Base-by-base conservation (phyloP, 192 early-diverging fungal species). In the Backusella morwellensis region DNA sequence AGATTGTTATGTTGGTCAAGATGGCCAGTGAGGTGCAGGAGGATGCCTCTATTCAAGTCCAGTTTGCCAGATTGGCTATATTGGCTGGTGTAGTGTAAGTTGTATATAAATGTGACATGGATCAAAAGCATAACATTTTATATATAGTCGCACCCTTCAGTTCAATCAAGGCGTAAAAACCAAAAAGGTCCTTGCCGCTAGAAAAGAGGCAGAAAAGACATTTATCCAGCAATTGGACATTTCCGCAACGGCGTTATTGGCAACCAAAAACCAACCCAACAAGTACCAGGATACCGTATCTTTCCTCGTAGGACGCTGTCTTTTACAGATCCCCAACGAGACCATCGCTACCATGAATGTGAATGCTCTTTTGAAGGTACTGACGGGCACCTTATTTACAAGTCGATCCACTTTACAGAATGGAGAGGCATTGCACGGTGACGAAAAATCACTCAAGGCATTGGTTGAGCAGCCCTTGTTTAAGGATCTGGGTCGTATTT, bases 401-500 rank as follows among this genome's bases (percentile, higher is more conserved):
- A 80, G 59, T 66, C 34, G 32, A 32, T 71, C 66, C 40, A 72
- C 76, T n/a, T 80, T 79, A 56, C 47, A 71, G 26, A 73, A 77
- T 26, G 78, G 73, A 15, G 42, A 68, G 2, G 52, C 75, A 17
- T 21, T 79, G 15, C 70, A 74, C 41, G 17, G 14, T 32, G 42
- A 47, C 14, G 14, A 21, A 6, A 23, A 21, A 1, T 29, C 29
- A 15, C 21, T 72, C 3, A 54, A 72, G 2, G 3, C 42, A 19
- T 41, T 82, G 7, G 36, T 67, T 15, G 3, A 63, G 9, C 12
- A 82, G 3, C 59, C 73, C 54, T 50, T 78, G 26, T 77, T 78
- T 59, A 82, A 82, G 54, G 80, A 82, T 47, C 73, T 82, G 67
- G 80, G 80, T n/a, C 38, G 80, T 59, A 71, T 82, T 19, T 78